phyloP scores from a whole-genome alignment of 1,284 basidiomycete species.

The Cryptococcus sp. region DNA sequence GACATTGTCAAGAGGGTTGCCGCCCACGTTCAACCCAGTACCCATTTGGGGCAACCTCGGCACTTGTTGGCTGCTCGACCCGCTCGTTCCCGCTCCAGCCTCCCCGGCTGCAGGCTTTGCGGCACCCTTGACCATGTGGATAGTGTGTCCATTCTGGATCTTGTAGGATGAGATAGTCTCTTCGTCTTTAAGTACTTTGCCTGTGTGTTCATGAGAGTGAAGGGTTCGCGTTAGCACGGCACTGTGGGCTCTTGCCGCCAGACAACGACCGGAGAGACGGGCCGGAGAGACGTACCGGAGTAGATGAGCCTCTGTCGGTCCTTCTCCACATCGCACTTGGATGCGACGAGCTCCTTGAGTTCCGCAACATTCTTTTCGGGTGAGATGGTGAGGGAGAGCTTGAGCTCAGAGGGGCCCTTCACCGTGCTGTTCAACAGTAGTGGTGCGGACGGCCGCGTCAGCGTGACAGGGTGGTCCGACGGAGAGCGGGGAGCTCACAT shows the following conservation, averaged over 20 bases:
- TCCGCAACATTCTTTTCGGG: constrained; percentile 69
- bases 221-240: not conserved
- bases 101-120: constrained; percentile 54
- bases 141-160: constrained; percentile 75
- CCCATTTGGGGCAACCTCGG: constrained; percentile 72
- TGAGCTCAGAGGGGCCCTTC: constrained; percentile 78
- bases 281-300: constrained; percentile 60
- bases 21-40: constrained; percentile 64
- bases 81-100: constrained; percentile 5
- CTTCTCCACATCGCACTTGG: constrained; percentile 76
- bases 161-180: constrained; percentile 78
- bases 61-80: constrained; percentile 22
- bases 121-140: constrained; percentile 89
- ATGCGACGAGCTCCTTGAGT: constrained; percentile 79
- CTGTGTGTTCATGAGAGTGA: constrained; percentile 18
- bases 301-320: constrained; percentile 82
- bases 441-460: constrained; percentile 1
- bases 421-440: constrained; percentile 37
- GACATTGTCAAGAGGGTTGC: constrained; percentile 57
- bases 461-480: not conserved
- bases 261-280: not conserved
- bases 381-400: constrained; percentile 75
- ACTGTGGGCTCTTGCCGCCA: not conserved
- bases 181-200: constrained; percentile 65
- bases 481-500: constrained; percentile 8